phyloP scores from a whole-genome alignment of 2,329 filamentous ascomycete species.

The Ophiostoma sp. region DNA sequence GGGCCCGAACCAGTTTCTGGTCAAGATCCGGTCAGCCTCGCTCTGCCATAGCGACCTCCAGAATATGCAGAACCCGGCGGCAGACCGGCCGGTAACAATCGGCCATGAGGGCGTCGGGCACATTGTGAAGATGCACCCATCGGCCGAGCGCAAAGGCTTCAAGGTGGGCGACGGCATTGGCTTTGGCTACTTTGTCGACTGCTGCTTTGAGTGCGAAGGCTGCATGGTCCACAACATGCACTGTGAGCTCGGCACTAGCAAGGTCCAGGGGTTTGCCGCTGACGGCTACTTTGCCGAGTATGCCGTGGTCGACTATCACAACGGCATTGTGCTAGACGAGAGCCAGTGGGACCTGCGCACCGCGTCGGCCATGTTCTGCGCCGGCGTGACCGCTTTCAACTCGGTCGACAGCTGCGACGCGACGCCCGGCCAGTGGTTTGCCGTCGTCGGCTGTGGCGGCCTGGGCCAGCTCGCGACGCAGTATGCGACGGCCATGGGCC shows the following conservation, averaged over 20 bases:
- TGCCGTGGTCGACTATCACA: slow-evolving; percentile 41
- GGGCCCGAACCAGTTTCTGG: slow-evolving; percentile 37
- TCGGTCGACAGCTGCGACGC: slow-evolving; percentile 34
- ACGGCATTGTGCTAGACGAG: slow-evolving; percentile 39
- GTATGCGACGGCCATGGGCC: slow-evolving; percentile 42
- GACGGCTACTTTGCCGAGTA: slow-evolving; percentile 47
- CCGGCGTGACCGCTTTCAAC: slow-evolving; percentile 43
- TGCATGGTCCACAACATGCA: slow-evolving; percentile 42
- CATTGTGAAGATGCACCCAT: slow-evolving; percentile 37
- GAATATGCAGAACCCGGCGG: slow-evolving; percentile 26
- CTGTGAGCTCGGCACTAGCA: slow-evolving; percentile 37
- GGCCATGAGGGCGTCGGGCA: slow-evolving; percentile 45
- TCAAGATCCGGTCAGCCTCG: slow-evolving; percentile 35
- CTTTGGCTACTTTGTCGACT: slow-evolving; percentile 42
- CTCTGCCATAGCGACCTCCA: slow-evolving; percentile 34
- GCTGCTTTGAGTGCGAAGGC: slow-evolving; percentile 43
- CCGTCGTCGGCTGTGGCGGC: slow-evolving; percentile 40
- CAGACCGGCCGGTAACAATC: slow-evolving; percentile 29
- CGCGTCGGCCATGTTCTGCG: slow-evolving; percentile 43
- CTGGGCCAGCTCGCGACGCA: slow-evolving; percentile 43
- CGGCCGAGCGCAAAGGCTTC: slow-evolving; percentile 37
- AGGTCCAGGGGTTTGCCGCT: slow-evolving; percentile 39
- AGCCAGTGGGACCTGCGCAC: slow-evolving; percentile 32
- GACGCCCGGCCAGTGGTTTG: slow-evolving; percentile 37
- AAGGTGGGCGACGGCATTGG: slow-evolving; percentile 41